Base-by-base conservation (phyloP, 2,329 filamentous ascomycete genomes). In the Ilyonectria destructans region DNA sequence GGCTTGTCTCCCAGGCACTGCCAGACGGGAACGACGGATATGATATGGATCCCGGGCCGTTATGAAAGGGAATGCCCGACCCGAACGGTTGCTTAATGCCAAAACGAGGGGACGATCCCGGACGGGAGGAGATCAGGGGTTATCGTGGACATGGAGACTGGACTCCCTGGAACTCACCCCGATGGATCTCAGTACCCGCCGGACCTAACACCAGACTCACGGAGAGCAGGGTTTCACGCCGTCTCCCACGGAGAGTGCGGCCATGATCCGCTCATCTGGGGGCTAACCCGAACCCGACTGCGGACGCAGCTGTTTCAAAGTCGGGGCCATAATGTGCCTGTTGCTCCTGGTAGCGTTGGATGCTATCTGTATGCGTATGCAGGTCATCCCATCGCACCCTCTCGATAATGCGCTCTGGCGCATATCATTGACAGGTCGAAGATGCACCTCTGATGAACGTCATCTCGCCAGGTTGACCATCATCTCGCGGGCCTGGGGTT, bases 11-110 rank as follows among this genome's bases (percentile, higher is more conserved):
- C 71, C 69, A 68, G 19, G 35, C 54, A 62, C 58, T 48, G 58
- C 58, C 55, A 62, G 69, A 74, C 74, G 74, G 74, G 74, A 76
- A 70, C 70, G 68, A 76, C 73, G 73, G 74, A 66, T 67, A 73
- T 60, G 56, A 66, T 71, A 76, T 73, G 73, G 71, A 70, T 64
- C 68, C 70, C 64, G 69, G 67, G 71, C 71, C 71, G 70, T 69
- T 75, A 62, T 69, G 56, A 66, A 51, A 63, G 70, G 64, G 59
- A 65, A 71, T 59, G 69, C 61, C 68, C 58, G 63, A 67, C 70
- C 70, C 70, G 56, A 61, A 66, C 58, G 45, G 37, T n/a, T 45
- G 52, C 45, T 61, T 52, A 45, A 61, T 58, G 21, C n/a, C 23
- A 37, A 58, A 52, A 40, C 31, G 45, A 51, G 45, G 33, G 51